Evolutionary conservation across 1,284 basidiomycete species (phyloP).

Genomic region (Cryptococcus hybrid): DNA sequence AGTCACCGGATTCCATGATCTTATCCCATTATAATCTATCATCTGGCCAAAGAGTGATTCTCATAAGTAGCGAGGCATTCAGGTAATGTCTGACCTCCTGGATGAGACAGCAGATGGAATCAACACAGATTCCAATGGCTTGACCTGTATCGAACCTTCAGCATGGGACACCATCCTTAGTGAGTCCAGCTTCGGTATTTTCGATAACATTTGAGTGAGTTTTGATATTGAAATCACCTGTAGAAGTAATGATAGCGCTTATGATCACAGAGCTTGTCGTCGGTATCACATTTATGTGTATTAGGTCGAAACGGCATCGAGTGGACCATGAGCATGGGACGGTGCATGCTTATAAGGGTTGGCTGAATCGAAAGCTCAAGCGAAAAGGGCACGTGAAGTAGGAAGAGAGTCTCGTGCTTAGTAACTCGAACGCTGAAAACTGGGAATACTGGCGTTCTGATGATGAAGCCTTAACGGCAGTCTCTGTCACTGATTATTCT

Average conservation of each 20-base stretch:
- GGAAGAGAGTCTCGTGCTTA: too few species aligned
- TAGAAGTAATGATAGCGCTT: slow-evolving; percentile 3
- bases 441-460: too few species aligned
- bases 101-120: slow-evolving; percentile 3
- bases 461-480: too few species aligned
- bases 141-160: slow-evolving; percentile 6
- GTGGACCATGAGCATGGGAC: slow-evolving; percentile 6
- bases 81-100: background rate
- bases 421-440: too few species aligned
- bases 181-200: background rate
- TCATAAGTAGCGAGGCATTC: too few species aligned
- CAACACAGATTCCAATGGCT: background rate
- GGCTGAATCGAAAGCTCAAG: slow-evolving; percentile 1
- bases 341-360: slow-evolving; percentile 4
- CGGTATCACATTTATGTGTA: background rate
- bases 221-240: background rate
- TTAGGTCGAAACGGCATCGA: slow-evolving; percentile 6
- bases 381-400: background rate
- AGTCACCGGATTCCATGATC: too few species aligned
- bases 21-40: too few species aligned
- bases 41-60: too few species aligned
- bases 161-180: slow-evolving; percentile 10
- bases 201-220: background rate
- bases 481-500: too few species aligned
- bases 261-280: slow-evolving; percentile 1